phyloP scores from a whole-genome alignment of 2,329 filamentous ascomycete species.

The Cercospora zeina region DNA sequence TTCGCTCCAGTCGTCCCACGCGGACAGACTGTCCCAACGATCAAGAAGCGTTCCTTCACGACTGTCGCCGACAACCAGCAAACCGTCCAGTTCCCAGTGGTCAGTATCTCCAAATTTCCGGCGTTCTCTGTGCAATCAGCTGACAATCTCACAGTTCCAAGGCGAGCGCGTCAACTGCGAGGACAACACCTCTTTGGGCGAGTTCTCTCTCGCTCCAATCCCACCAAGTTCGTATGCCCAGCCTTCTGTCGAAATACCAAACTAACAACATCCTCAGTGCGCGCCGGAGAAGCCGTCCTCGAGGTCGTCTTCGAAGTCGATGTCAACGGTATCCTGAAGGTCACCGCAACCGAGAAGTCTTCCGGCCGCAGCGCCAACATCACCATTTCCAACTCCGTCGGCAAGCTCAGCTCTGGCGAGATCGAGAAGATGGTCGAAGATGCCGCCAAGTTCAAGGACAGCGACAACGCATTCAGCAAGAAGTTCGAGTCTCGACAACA shows the following conservation, averaged over 20 bases:
- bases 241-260: not conserved
- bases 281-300: slow-evolving; percentile 88
- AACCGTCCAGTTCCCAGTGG: slow-evolving; percentile 70
- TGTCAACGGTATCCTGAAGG: slow-evolving; percentile 96
- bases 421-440: slow-evolving; percentile 98
- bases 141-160: slow-evolving; percentile 69
- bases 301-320: slow-evolving; percentile 99
- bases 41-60: slow-evolving; percentile 19
- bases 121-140: slow-evolving; percentile 38
- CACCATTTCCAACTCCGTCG: slow-evolving; percentile 98
- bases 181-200: slow-evolving; percentile 95
- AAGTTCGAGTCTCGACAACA: slow-evolving; percentile 98
- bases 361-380: slow-evolving; percentile 98
- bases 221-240: slow-evolving; percentile 46
- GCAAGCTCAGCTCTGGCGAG: slow-evolving; percentile 90
- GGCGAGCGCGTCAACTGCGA: slow-evolving; percentile 94
- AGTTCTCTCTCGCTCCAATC: slow-evolving; percentile 84
- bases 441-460: slow-evolving; percentile 97
- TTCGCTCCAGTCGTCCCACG: slow-evolving; percentile 86
- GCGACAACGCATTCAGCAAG: slow-evolving; percentile 98
- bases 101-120: not conserved
- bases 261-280: not conserved
- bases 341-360: slow-evolving; percentile 98
- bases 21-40: slow-evolving; percentile 43
- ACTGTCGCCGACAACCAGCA: slow-evolving; percentile 59